Evolutionary conservation across 1,139 yeast genomes (phyloP).

Genomic region (Suhomyces terraborum): DNA sequence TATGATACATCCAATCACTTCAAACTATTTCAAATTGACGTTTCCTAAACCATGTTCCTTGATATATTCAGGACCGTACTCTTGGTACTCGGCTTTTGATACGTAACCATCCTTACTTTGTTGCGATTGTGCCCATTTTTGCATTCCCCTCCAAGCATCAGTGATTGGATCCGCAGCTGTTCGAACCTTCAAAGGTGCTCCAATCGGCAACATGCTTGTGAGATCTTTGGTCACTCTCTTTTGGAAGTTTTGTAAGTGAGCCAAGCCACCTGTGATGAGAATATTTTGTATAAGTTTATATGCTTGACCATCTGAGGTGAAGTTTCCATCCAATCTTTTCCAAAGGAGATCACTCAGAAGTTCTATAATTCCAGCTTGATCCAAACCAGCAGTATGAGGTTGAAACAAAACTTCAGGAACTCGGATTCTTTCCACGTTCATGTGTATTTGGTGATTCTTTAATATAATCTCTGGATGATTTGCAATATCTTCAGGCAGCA

Average conservation of each 20-base stretch:
- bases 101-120: constrained; percentile 55
- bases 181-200: constrained; percentile 61
- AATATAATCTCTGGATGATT: constrained; percentile 47
- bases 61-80: constrained; percentile 85
- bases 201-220: constrained; percentile 68
- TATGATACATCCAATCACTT: constrained; percentile 11
- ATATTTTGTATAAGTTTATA: constrained; percentile 59
- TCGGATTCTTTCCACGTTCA: constrained; percentile 87
- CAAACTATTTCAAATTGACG: constrained; percentile 39
- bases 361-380: constrained; percentile 90
- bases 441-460: constrained; percentile 75
- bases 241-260: constrained; percentile 64
- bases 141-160: constrained; percentile 97
- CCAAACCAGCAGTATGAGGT: constrained; percentile 94
- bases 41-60: constrained; percentile 87
- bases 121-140: constrained; percentile 63
- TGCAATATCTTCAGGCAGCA: constrained; percentile 46
- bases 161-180: constrained; percentile 65
- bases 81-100: constrained; percentile 75
- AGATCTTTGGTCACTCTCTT: constrained; percentile 69
- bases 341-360: constrained; percentile 66
- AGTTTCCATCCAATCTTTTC: constrained; percentile 58
- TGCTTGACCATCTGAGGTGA: constrained; percentile 55
- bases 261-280: constrained; percentile 85
- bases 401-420: constrained; percentile 92